Base-by-base conservation (phyloP, 2,329 filamentous ascomycete species). In the Ophiosphaerella herpotricha region DNA sequence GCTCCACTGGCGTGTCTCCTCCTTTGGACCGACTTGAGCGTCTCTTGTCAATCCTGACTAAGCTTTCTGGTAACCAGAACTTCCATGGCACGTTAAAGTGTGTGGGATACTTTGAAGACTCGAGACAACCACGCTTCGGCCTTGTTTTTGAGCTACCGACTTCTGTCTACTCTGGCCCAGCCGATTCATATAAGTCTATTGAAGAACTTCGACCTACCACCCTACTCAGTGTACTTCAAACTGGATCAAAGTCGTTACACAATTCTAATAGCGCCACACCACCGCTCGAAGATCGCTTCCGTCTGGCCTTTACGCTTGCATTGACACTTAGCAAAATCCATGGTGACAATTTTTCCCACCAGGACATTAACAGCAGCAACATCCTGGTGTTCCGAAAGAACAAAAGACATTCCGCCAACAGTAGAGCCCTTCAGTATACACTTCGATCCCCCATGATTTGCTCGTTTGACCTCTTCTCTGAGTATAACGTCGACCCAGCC, bases 241-340 rank as follows among this genome's bases (percentile, higher is more conserved):
- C 76, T 24, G 71, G 76, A 8, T 74, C 74, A 21, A 79, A 75
- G 45, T 75, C 75, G 24, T 52, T 73, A 13, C 73, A 77, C 56
- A 71, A 73, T 41, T 70, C 71, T 12, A 70, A 69, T 43, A 75
- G 73, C 38, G 66, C 68, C 4, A 76, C 77, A 1, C 72, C 72
- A 16, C 82, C 83, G 32, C 77, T 92, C 0, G 89, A 93, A 72
- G 85, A 87, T 50, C 89, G 90, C 61, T 92, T 91, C 63, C 82
- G 86, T 12, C 78, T 93, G 43, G 89, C 89, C 3, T 81, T 88
- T 45, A 89, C 90, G 57, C 77, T 92, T 3, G 83, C 84, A 29
- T 86, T 86, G 56, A 88, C 88, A 3, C 80, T 92, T 31, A 89
- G 89, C 63, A 86, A 88, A 57, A 78, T 92, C 69, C 89, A 92